phyloP scores from a whole-genome alignment of 108 stramenopile genomes.

The Hondaea fermentalgiana region DNA sequence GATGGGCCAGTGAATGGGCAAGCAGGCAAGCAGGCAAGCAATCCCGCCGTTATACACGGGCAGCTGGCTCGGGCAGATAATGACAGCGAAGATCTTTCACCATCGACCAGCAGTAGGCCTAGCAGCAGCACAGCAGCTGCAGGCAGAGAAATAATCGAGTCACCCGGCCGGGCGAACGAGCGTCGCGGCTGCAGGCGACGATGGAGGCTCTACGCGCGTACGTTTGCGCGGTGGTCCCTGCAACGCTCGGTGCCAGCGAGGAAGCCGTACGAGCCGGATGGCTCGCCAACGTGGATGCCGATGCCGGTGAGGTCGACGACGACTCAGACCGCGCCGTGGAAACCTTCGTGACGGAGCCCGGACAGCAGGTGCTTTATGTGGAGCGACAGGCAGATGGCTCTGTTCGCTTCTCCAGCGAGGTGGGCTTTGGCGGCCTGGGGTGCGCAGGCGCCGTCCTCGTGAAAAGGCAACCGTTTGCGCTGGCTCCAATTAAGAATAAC shows the following conservation, averaged over 20 bases:
- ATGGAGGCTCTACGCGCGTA: neutral
- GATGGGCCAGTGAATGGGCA: too few relatives aligned
- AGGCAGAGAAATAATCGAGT: too few relatives aligned
- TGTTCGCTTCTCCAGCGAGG: neutral
- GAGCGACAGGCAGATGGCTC: neutral
- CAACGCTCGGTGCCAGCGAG: neutral
- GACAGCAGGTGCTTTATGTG: neutral
- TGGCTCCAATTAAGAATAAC: neutral
- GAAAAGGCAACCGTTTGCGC: neutral
- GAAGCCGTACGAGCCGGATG: neutral
- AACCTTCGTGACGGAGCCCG: neutral
- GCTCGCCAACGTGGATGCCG: neutral
- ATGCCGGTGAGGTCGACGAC: neutral
- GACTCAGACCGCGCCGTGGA: neutral
- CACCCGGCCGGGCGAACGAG: too few relatives aligned
- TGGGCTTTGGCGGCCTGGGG: neutral
- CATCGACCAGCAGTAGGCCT: too few relatives aligned
- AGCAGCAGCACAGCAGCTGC: too few relatives aligned
- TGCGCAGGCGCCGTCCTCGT: conserved; percentile 6
- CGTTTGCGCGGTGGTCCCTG: neutral
- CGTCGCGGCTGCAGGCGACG: too few relatives aligned
- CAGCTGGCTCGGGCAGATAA: too few relatives aligned
- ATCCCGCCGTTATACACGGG: too few relatives aligned
- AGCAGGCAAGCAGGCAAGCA: too few relatives aligned
- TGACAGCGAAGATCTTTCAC: too few relatives aligned